Percentiles rank a stretch among this genome's conserved stretches.
phyloP scores from a whole-genome alignment of 441 rosid genomes.

The Eruca vesicaria region DNA sequence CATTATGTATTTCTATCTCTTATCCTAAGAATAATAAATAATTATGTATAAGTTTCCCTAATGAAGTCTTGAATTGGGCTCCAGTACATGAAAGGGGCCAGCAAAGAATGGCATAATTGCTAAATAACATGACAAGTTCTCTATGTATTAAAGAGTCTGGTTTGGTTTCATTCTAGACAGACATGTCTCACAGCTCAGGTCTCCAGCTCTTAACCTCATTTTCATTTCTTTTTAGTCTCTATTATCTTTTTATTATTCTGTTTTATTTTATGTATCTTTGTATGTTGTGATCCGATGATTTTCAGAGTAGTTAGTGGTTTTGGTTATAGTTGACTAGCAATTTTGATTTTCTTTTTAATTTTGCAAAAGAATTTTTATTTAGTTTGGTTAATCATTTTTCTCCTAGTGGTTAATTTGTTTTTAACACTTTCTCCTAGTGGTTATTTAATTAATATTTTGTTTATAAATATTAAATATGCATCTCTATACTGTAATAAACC shows the following conservation, averaged over 20 bases:
- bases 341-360: background rate
- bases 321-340: background rate
- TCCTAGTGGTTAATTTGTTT: background rate
- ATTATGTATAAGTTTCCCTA: constrained; percentile 9
- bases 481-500: background rate
- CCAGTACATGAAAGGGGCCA: constrained; percentile 20
- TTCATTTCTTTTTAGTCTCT: background rate
- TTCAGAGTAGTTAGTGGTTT: background rate
- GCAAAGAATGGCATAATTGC: constrained; percentile 30
- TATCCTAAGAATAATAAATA: constrained; percentile 28
- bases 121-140: constrained; percentile 31
- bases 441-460: background rate
- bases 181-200: constrained; percentile 27
- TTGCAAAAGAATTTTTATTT: no score
- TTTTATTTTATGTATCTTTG: background rate
- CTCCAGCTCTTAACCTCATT: constrained; percentile 4
- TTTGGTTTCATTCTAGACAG: constrained; percentile 27
- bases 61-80: constrained; percentile 19
- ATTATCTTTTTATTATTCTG: background rate
- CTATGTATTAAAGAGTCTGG: constrained; percentile 15
- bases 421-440: background rate
- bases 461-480: background rate
- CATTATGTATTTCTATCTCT: background rate
- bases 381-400: background rate
- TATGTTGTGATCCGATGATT: constrained; percentile 4